Conservation (phyloP, 306 rosid species). For the Lathyrus tuberosus region DNA sequence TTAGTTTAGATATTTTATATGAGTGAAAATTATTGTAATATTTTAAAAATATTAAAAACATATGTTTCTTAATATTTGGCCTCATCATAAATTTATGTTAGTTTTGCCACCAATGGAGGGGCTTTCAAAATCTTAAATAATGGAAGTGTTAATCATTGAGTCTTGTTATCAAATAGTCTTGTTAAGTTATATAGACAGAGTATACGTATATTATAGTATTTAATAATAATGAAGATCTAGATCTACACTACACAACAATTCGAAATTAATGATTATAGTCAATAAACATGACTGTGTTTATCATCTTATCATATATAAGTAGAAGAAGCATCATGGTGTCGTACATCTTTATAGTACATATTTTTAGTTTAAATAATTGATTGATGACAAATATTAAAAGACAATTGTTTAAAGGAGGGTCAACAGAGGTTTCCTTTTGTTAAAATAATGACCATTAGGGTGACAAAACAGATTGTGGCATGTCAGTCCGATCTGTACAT, state of each 20-base stretch:
- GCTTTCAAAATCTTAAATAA: not conserved
- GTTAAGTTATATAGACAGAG: not conserved
- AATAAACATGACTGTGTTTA: no score
- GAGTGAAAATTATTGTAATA: no score
- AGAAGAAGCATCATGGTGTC: constrained; percentile 25
- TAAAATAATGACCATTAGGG: no score
- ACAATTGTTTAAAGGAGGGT: constrained; percentile 33
- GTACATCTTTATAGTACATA: constrained; percentile 4
- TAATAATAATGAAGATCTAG: constrained; percentile 8
- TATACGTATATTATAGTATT: not conserved
- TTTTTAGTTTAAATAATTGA: not conserved
- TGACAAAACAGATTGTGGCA: no score
- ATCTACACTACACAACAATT: constrained; percentile 43
- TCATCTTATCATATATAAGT: not conserved
- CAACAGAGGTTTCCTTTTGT: constrained; percentile 33
- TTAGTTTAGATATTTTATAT: no score
- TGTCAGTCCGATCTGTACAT: no score
- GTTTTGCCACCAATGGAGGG: not conserved
- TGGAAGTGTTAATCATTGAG: no score
- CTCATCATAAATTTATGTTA: no score
- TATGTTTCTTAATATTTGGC: no score
- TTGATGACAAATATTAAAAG: constrained; percentile 8
- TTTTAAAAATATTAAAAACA: no score
- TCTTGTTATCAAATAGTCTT: constrained; percentile 1
- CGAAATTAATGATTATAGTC: constrained; percentile 9